A percentile compares a stretch with the other conserved stretches of the same genome.
These are phyloP conservation scores for Xylaria hypoxylon DNA, from an alignment of 2,329 filamentous ascomycete species.

Conservation along the genomic window DNA sequence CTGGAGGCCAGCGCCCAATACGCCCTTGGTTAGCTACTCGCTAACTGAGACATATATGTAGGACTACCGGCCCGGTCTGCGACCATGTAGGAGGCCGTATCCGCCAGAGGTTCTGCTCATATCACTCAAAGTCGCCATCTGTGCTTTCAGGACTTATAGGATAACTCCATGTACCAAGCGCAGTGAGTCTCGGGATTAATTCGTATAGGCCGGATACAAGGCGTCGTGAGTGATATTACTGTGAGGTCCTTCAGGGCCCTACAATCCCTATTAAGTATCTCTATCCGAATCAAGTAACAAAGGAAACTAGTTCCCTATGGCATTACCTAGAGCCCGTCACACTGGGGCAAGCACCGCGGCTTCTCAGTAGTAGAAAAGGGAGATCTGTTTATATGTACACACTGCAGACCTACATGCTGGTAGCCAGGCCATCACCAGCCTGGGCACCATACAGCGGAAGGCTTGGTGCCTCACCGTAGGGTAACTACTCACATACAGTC, in stretches of 20 bases:
- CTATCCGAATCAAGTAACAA: not conserved
- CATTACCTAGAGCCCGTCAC: not conserved
- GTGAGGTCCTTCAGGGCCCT: not conserved
- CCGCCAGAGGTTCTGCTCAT: slow-evolving; percentile 5
- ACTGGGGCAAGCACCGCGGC: not conserved
- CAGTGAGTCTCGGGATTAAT: not conserved
- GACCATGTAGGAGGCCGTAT: slow-evolving; percentile 1
- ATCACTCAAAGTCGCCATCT: not conserved
- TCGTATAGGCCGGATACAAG: not conserved
- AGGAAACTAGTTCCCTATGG: not conserved
- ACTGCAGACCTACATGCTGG: slow-evolving; percentile 11
- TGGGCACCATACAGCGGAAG: not conserved
- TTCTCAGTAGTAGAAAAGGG: not conserved
- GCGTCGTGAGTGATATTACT: not conserved
- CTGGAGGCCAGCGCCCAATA: not conserved
- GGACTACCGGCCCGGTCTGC: slow-evolving; percentile 5
- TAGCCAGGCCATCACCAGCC: not conserved
- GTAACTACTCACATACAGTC: not conserved
- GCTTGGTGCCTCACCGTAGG: slow-evolving; percentile 20
- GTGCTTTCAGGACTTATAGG: not conserved
- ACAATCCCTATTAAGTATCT: not conserved
- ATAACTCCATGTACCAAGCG: not conserved
- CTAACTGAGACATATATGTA: slow-evolving; percentile 28
- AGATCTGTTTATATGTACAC: not conserved
- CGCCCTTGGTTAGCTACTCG: not conserved